Evolutionary conservation across 441 rosid genomes (phyloP), one percentile per base, ranked within the genome.

Genomic region (Adansonia rubrostipa): DNA sequence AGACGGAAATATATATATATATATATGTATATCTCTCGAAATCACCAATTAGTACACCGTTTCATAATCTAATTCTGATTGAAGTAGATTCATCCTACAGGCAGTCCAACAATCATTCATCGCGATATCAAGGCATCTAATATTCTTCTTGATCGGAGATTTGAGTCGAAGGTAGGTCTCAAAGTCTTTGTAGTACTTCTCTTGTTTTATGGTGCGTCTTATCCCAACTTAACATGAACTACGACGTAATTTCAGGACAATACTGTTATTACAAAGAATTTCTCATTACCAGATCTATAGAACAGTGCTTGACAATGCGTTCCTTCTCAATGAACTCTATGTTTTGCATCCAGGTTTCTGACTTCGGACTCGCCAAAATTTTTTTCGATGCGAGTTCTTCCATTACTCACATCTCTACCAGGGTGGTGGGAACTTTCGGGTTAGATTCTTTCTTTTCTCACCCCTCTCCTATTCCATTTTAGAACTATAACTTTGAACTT

Each of bases 391-490:
- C 79, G 19, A 77, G 77, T 71, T 63, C 87, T 45, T 82, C 85
- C 14, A 42, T 81, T 54, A 82, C 89, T 66, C 90, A 89, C 73
- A 78, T 87, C 24, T 87, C 88, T 5, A 89, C 92, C 24, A 78
- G 90, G 79, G 92, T 89, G 60, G 85, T 89, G 48, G 92, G 89
- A 65, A 89, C 92, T 53, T 89, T 89, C 69, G 92, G 92, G 90
- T 89, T 82, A 79, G 81, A 51, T 20, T 9, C 22, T 20, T 61
- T 57, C 20, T 61, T 61, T 61, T 22, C 28, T 6, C 13, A 4
- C 36, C 73, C 17, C 33, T 0, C 36, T 8, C 42, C 22, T 8
- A 9, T 36, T 67, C 44, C 9, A 13, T 2, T 14, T 33, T 33
- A 24, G 0, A 0, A 13, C 45, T 13, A 13, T 28, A 13, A 62